phyloP scores from a whole-genome alignment of 1,284 basidiomycete genomes.

The Waitea zeae region DNA sequence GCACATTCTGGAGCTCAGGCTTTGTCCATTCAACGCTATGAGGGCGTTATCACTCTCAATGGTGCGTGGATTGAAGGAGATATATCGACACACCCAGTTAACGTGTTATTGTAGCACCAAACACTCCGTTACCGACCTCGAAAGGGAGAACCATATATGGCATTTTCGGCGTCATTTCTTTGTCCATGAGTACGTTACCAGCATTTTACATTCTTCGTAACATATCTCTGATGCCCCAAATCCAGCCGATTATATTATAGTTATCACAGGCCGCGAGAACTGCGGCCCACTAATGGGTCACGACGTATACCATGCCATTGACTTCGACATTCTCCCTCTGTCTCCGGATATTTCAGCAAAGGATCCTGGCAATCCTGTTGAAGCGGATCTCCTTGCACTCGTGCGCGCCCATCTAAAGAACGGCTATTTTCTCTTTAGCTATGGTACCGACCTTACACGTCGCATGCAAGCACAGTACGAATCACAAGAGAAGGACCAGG shows the following conservation, averaged over 20 bases:
- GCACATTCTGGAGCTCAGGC: no score
- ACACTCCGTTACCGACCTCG: constrained; percentile 32
- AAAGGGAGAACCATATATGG: constrained; percentile 59
- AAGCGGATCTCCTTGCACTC: constrained; percentile 76
- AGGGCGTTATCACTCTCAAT: no score
- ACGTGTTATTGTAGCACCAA: constrained; percentile 31
- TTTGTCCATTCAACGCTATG: no score
- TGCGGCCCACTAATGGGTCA: constrained; percentile 71
- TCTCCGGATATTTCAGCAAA: constrained; percentile 49
- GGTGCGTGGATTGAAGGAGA: no score
- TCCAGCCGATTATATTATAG: constrained; percentile 83
- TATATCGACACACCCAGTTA: no score
- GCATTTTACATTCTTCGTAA: constrained; percentile 2
- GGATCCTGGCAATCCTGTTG: constrained; percentile 64
- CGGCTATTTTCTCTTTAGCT: constrained; percentile 81
- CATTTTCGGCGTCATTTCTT: constrained; percentile 71
- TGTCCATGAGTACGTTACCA: constrained; percentile 60
- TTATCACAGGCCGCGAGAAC: constrained; percentile 74
- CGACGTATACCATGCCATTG: constrained; percentile 79
- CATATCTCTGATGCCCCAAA: constrained; percentile 5
- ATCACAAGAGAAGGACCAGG: constrained; percentile 26
- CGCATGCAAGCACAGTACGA: constrained; percentile 75
- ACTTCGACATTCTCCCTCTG: constrained; percentile 86
- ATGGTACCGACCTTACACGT: constrained; percentile 83
- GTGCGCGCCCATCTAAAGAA: constrained; percentile 74